A percentile compares a stretch with the other conserved stretches of the same genome.
phyloP scores from a whole-genome alignment of 2,329 filamentous ascomycete species.

The Ophioceras dolichostomum region DNA sequence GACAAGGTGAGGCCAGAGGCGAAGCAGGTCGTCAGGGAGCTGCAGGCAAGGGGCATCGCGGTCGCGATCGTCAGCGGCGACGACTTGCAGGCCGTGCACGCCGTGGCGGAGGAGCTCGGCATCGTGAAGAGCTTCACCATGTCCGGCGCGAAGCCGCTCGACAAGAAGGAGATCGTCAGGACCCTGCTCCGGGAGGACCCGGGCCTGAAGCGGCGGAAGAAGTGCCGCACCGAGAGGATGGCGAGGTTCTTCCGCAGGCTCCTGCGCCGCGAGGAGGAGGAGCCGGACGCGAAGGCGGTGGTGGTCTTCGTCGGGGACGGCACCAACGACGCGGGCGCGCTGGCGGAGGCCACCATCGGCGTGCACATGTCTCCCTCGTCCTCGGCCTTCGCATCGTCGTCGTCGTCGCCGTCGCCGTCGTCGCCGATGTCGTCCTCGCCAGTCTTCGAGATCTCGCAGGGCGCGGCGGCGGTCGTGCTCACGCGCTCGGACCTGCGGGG shows the following conservation, averaged over 20 bases:
- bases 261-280: background rate
- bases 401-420: background rate
- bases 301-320: constrained; percentile 68
- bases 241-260: no score
- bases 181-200: constrained; percentile 15
- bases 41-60: constrained; percentile 24
- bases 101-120: constrained; percentile 23
- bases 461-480: constrained; percentile 58
- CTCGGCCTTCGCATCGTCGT: constrained; percentile 21
- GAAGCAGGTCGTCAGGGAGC: constrained; percentile 15
- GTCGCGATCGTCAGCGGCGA: constrained; percentile 42
- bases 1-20: constrained; percentile 33
- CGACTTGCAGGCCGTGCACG: constrained; percentile 33
- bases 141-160: constrained; percentile 28
- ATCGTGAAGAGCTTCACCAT: constrained; percentile 25
- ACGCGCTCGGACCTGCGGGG: constrained; percentile 42
- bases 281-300: constrained; percentile 15
- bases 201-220: background rate
- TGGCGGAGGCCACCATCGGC: constrained; percentile 60
- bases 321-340: constrained; percentile 64
- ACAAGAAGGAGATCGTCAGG: constrained; percentile 33
- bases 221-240: background rate
- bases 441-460: constrained; percentile 52
- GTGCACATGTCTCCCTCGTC: constrained; percentile 41
- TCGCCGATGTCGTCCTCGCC: constrained; percentile 12